Conservation (phyloP, 306 rosid species). For the Dalbergia cultrata region DNA sequence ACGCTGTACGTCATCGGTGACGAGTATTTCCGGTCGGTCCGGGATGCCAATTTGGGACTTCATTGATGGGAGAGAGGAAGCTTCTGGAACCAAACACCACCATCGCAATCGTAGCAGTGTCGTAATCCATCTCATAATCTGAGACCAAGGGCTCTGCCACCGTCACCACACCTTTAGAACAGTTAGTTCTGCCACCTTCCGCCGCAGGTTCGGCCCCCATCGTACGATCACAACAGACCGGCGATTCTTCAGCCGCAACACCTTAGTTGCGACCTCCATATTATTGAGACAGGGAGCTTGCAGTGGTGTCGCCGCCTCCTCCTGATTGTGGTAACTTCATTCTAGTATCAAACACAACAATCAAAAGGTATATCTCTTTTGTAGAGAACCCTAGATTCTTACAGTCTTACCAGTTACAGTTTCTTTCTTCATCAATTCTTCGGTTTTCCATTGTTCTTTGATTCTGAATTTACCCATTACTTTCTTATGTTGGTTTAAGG, state of each 20-base stretch:
- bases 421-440: too few species aligned
- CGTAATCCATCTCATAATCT: conserved; percentile 40
- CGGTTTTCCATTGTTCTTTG: too few species aligned
- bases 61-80: conserved; percentile 60
- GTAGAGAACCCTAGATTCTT: too few species aligned
- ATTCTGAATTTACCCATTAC: too few species aligned
- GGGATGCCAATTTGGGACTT: conserved; percentile 64
- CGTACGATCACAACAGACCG: conserved; percentile 27
- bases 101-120: background rate
- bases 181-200: conserved; percentile 45
- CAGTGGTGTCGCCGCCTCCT: conserved; percentile 55
- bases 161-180: conserved; percentile 30
- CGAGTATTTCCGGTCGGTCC: conserved; percentile 63
- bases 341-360: too few species aligned
- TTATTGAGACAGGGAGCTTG: conserved; percentile 78
- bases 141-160: conserved; percentile 18
- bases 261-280: conserved; percentile 55
- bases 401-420: too few species aligned
- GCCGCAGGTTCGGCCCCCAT: conserved; percentile 41
- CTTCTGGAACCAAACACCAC: conserved; percentile 45
- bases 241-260: conserved; percentile 7
- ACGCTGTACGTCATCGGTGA: conserved; percentile 64
- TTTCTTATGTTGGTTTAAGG: too few species aligned
- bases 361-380: too few species aligned
- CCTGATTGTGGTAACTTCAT: conserved; percentile 61